phyloP scores from a whole-genome alignment of 345 rosid genomes.

The Bruguiera sexangula region DNA sequence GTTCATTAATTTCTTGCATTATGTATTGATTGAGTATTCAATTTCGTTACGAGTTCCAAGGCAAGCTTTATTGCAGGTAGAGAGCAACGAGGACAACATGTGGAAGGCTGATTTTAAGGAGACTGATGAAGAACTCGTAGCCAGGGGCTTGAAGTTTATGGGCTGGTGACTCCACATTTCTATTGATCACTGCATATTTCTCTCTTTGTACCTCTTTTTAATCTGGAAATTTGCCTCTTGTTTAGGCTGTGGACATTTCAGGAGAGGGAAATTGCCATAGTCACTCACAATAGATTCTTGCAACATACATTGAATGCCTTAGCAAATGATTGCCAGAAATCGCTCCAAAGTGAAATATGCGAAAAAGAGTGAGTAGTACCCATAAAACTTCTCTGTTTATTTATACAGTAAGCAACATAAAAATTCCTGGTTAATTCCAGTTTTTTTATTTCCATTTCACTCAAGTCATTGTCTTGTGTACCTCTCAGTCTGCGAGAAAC shows the following conservation, averaged over 20 bases:
- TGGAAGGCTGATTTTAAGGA: slow-evolving; percentile 59
- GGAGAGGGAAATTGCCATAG: slow-evolving; percentile 80
- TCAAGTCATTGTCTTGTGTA: too few species aligned
- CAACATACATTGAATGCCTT: slow-evolving; percentile 44
- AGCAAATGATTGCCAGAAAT: slow-evolving; percentile 34
- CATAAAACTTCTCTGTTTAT: too few species aligned
- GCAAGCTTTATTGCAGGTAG: slow-evolving; percentile 40
- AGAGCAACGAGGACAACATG: slow-evolving; percentile 57
- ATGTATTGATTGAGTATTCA: neutral
- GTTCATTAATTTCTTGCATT: neutral
- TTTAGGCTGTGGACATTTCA: slow-evolving; percentile 67
- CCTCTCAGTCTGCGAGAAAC: too few species aligned
- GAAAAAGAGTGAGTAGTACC: slow-evolving; percentile 26
- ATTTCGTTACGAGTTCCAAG: neutral
- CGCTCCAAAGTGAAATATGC: slow-evolving; percentile 24
- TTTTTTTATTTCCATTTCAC: neutral
- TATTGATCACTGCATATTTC: neutral
- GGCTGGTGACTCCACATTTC: slow-evolving; percentile 39
- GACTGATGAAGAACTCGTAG: slow-evolving; percentile 43
- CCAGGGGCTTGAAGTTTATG: slow-evolving; percentile 55
- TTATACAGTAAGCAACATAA: neutral
- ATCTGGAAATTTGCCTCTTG: neutral
- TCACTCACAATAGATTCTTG: slow-evolving; percentile 70
- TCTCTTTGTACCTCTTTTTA: neutral
- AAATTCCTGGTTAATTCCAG: neutral